Evolutionary conservation across 2,329 filamentous ascomycete genomes (phyloP), one percentile per base, ranked within the genome.

Genomic region (Fusarium sp.): DNA sequence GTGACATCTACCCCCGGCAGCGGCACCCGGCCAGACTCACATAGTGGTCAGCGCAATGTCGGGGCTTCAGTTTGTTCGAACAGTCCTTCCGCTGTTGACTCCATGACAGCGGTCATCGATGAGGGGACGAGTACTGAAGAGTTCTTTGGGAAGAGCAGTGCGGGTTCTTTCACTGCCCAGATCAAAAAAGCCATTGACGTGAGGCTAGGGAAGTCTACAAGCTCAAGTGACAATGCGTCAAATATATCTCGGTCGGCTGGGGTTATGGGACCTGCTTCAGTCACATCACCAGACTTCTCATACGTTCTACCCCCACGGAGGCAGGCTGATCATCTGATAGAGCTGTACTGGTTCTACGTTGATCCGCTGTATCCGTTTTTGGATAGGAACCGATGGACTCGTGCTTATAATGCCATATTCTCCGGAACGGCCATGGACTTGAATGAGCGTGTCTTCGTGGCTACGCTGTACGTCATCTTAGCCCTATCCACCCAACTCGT

Each of bases 91-190:
- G 82, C 81, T 6, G 83, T 81, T 7, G 81, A 85, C 68, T 85
- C 85, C 5, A 86, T 87, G 83, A 86, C 84, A 12, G 83, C 83
- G 0, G 81, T 85, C 3, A 78, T 84, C 6, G 84, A 85, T 33
- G 84, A 85, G 61, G 84, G 82, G 2, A 74, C 72, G 1, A 81
- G 76, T 28, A 84, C 80, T 2, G 80, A 83, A 20, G 85, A 85
- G 24, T 86, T 85, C 66, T 87, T 86, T 62, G 85, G 85, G 0
- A 85, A 81, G 67, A 86, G 84, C 22, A 86, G 85, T 63, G 83
- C 84, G 1, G 84, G 84, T 0, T 84, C 84, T 6, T 87, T 87
- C 54, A 86, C 85, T 35, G 81, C 81, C 4, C 84, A 86, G 61
- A 85, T 87, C 44, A 85, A 83, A 58, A 82, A 80, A 2, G 84